Base-by-base conservation (phyloP, 495 filamentous ascomycete species). In the Glarea lozoyensis region DNA sequence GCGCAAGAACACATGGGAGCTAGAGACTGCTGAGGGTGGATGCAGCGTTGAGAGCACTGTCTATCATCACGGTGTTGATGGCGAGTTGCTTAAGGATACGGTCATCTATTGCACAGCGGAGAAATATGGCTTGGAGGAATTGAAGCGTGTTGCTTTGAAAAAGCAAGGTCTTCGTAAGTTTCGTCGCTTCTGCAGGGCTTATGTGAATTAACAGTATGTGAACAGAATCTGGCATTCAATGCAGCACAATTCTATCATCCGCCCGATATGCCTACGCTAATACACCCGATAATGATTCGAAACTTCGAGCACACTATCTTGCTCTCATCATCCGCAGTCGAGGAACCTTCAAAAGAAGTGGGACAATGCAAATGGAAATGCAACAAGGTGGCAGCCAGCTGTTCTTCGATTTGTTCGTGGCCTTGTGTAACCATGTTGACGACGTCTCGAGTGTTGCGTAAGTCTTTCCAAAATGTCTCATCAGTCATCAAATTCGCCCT, bases 361-460 rank as follows among this genome's bases (percentile, higher is more conserved):
- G 87, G 61, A 94, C 87, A 56, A 90, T 96, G 88, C 87, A 94
- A 76, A 79, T 83, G 70, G 88, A 96, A 74, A 94, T 96, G 88
- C 84, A 93, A 66, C 79, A 78, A 61, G 86, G 85, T 48, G 87
- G 81, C 57, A 81, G 80, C 58, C 80, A 84, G 69, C 73, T 94
- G 60, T 96, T 94, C 74, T 95, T 96, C 67, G 88, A 94, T 73
- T 72, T 96, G 62, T 96, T 94, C 64, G 88, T 94, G 55, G 87
- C 88, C 48, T 84, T 96, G 84, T 92, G 87, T 74, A 94, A 93
- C 67, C 86, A 93, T 70, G 80, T 94, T 58, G 87, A 94, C 71
- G 87, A 94, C 64, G 73, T 94, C 38, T 33, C 55, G 1, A 52
- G 42, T 36, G 34, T 46, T 52, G 48, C 50, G 54, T 57, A 49